Evolutionary conservation across 2,329 filamentous ascomycete genomes (phyloP), one percentile per base, ranked within the genome.

Genomic region (Rhynchosporium graminicola): DNA sequence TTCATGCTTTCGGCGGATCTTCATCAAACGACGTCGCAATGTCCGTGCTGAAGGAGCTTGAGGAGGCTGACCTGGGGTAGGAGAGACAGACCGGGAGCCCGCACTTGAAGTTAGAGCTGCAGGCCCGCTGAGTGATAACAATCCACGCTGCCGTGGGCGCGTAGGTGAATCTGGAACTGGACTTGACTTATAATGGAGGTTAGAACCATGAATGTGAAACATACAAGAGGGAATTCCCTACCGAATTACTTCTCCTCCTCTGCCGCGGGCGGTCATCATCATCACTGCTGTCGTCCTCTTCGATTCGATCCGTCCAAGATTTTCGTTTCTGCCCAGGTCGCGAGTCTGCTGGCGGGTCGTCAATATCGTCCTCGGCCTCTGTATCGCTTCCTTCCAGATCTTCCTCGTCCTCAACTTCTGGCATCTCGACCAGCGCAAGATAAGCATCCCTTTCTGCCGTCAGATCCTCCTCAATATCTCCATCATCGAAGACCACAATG

Each of bases 401-500:
- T 3, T 83, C 86, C 54, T 85, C 79, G 58, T 88, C 84, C 10
- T 85, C 87, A 33, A 88, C 84, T 38, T 95, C 91, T 0, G 93
- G 94, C 92, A 99, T 98, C 65, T 92, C 89, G 51, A 91, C 81
- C 57, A 98, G 79, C n/a, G 89, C 88, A 67, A 90, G 84, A 73
- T 96, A 98, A 45, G 95, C 93, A 63, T 91, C 87, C 69, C 86
- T 84, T 76, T 98, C 92, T 0, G 79, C 79, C 12, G 76, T 77
- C 40, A 99, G 79, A 40, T 93, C 90, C 68, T 94, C 90, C 68
- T 94, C 90, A 57, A 99, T 93, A 74, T 99, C 95, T 1, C 94
- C 95, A 73, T 98, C 95, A 72, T 98, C 95, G 74, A 95, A 96
- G 2, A 97, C 92, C 64, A 99, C 85, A 47, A 99, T 90, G 0